Percentiles rank a stretch among this genome's conserved stretches.
phyloP scores from a whole-genome alignment of 1,284 basidiomycete genomes.

The Ceratobasidium sp. region DNA sequence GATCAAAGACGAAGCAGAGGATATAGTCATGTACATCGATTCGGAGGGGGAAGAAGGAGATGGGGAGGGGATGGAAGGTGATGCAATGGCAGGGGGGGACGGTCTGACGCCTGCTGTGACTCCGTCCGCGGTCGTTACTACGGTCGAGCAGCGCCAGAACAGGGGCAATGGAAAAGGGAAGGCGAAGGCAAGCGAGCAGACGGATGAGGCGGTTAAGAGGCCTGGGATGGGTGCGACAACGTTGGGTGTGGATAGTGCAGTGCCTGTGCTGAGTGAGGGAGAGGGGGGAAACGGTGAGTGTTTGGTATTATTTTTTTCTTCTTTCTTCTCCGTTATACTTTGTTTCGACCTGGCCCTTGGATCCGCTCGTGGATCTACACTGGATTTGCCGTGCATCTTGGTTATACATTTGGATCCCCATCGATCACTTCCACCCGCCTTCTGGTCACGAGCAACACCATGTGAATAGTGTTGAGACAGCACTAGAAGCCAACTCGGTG shows the following conservation, averaged over 20 bases:
- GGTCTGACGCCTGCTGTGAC: conserved; percentile 5
- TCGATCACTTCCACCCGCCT: not conserved
- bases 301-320: not conserved
- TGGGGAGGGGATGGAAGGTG: not conserved
- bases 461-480: not conserved
- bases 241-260: conserved; percentile 31
- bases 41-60: conserved; percentile 21
- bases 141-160: not conserved
- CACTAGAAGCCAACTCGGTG: conserved; percentile 7
- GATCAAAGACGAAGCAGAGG: conserved; percentile 4
- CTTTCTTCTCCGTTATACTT: conserved; percentile 13
- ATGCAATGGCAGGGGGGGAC: not conserved
- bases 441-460: not conserved
- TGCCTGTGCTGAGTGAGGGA: conserved; percentile 3
- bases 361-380: not conserved
- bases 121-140: not conserved
- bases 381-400: not conserved
- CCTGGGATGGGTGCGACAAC: conserved; percentile 11
- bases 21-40: conserved; percentile 41
- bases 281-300: conserved; percentile 30
- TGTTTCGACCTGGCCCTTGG: not conserved
- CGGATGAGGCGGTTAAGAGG: not conserved
- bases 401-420: conserved; percentile 4
- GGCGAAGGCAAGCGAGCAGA: not conserved
- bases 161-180: conserved; percentile 9